Percentiles rank a stretch among this genome's conserved stretches.
Conservation (phyloP, 805 yeast genomes). For the Metschnikowia peoriensis region DNA sequence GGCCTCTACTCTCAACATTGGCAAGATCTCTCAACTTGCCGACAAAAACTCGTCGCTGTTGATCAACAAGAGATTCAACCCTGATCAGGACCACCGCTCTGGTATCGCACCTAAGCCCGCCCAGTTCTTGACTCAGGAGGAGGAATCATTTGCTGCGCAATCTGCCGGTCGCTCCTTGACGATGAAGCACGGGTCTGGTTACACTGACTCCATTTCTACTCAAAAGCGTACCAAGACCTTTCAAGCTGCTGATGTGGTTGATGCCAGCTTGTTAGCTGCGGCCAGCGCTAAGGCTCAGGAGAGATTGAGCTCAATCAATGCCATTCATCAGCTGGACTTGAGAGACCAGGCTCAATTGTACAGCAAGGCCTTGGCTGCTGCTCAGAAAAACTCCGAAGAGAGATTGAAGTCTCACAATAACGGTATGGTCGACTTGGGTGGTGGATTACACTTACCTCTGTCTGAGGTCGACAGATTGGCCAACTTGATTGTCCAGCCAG, state of each 20-base stretch:
- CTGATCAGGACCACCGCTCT: slow-evolving; percentile 40
- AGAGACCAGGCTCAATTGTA: slow-evolving; percentile 54
- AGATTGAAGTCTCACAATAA: slow-evolving; percentile 52
- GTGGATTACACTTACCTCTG: slow-evolving; percentile 76
- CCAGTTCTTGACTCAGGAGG: slow-evolving; percentile 40
- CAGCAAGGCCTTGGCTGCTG: slow-evolving; percentile 72
- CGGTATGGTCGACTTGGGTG: slow-evolving; percentile 71
- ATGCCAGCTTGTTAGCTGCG: slow-evolving; percentile 47
- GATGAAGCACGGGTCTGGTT: slow-evolving; percentile 35
- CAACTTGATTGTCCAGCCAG: slow-evolving; percentile 75
- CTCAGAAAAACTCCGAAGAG: slow-evolving; percentile 63
- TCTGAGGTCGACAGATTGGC: slow-evolving; percentile 82
- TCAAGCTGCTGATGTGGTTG: slow-evolving; percentile 44
- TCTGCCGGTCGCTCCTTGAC: slow-evolving; percentile 61
- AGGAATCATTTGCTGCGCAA: slow-evolving; percentile 49
- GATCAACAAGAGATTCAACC: slow-evolving; percentile 42
- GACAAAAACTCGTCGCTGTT: slow-evolving; percentile 39
- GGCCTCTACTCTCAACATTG: slow-evolving; percentile 29
- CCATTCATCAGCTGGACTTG: slow-evolving; percentile 30
- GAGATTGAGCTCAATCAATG: slow-evolving; percentile 32
- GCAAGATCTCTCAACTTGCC: slow-evolving; percentile 35
- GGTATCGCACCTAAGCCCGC: slow-evolving; percentile 28
- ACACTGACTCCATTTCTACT: slow-evolving; percentile 24
- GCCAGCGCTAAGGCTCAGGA: slow-evolving; percentile 48
- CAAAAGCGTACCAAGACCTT: slow-evolving; percentile 32